These are phyloP conservation scores for Globisporangium iwayamae DNA, from an alignment of 352 stramenopile species.

Conservation along the genomic window DNA sequence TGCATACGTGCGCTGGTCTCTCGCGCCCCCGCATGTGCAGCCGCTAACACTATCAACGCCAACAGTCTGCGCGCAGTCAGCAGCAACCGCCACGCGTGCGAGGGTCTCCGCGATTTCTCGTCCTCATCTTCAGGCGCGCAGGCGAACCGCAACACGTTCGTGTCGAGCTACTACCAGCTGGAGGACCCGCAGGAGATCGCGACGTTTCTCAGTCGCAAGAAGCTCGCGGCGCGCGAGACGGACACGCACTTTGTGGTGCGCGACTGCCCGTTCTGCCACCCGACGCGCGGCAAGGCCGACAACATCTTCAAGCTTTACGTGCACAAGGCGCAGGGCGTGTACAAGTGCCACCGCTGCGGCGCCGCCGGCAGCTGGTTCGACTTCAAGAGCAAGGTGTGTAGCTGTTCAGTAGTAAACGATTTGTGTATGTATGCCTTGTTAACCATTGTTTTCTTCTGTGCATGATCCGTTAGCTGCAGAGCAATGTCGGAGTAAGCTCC, in stretches of 20 bases:
- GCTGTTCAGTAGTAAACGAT: neutral
- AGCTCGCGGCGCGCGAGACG: conserved; percentile 56
- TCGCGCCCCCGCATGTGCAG: neutral
- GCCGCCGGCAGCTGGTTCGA: conserved; percentile 85
- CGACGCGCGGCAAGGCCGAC: conserved; percentile 71
- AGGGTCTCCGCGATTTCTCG: conserved; percentile 18
- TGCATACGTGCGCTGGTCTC: conserved; percentile 11
- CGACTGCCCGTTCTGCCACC: conserved; percentile 87
- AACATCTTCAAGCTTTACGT: conserved; percentile 93
- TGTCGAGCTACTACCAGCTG: conserved; percentile 78
- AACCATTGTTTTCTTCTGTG: neutral
- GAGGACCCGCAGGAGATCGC: conserved; percentile 62
- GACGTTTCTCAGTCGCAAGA: conserved; percentile 73
- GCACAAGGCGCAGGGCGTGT: conserved; percentile 81
- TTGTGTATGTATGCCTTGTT: neutral
- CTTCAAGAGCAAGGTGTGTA: conserved; percentile 74
- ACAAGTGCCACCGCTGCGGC: conserved; percentile 90
- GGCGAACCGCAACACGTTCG: conserved; percentile 44
- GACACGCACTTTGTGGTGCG: conserved; percentile 78
- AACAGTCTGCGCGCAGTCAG: neutral
- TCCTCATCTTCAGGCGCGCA: conserved; percentile 16
- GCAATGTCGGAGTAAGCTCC: conserved; percentile 46
- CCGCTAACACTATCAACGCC: neutral
- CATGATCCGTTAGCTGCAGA: conserved; percentile 32
- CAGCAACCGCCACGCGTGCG: conserved; percentile 4